phyloP scores from a whole-genome alignment of 495 filamentous ascomycete species.

The Talaromyces borbonicus region DNA sequence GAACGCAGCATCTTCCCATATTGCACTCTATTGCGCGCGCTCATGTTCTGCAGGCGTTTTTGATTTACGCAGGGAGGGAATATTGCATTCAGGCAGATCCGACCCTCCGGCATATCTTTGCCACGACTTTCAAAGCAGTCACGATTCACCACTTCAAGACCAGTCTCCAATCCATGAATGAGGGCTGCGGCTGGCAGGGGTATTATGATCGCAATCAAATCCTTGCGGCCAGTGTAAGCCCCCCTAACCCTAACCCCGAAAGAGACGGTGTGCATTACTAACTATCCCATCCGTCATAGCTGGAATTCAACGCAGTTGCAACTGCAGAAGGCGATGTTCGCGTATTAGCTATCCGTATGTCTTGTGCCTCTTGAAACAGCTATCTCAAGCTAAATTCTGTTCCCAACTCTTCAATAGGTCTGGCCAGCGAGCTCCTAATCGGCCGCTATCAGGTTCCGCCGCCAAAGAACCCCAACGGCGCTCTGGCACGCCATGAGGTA shows the following conservation, averaged over 20 bases:
- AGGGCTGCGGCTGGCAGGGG: conserved; percentile 16
- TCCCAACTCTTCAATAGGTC: conserved; percentile 11
- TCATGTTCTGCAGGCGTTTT: conserved; percentile 21
- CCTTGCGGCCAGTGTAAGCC: conserved; percentile 18
- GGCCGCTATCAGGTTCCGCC: conserved; percentile 24
- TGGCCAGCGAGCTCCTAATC: conserved; percentile 27
- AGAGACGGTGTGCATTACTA: neutral
- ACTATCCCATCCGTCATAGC: neutral
- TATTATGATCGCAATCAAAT: conserved; percentile 17
- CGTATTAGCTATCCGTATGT: conserved; percentile 18
- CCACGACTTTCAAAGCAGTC: conserved; percentile 22
- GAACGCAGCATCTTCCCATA: conserved; percentile 28
- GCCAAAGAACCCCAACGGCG: conserved; percentile 11
- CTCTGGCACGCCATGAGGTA: conserved; percentile 21
- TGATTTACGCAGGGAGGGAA: conserved; percentile 9
- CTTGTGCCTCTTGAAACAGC: neutral
- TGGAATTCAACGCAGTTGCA: conserved; percentile 12
- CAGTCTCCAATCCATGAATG: conserved; percentile 12
- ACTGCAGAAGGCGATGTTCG: conserved; percentile 17
- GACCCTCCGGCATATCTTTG: conserved; percentile 14
- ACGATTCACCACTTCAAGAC: conserved; percentile 9
- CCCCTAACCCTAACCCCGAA: neutral
- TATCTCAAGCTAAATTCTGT: neutral
- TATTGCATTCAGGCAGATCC: conserved; percentile 12
- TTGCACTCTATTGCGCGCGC: conserved; percentile 22